Base-by-base conservation (phyloP, 306 rosid genomes). In the Prunus kanzakura region DNA sequence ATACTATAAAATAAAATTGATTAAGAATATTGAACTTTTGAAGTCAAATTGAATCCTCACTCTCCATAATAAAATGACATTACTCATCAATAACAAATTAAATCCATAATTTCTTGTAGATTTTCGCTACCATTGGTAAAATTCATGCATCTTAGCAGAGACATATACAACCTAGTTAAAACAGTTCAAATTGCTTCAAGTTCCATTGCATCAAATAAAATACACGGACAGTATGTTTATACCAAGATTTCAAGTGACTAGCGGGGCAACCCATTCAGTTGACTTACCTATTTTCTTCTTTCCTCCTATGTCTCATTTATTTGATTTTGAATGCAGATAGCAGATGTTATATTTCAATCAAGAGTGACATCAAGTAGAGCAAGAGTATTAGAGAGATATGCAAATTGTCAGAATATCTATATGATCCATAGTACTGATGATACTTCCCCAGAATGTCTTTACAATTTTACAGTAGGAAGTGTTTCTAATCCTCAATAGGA, bases 1-100 rank as follows among this genome's bases (percentile, higher is more conserved):
- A 30, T 46, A 32, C 95, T 89, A 63, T 80, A 29, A 78, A 20
- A 65, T 25, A 8, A 25, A 41, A 4, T 14, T 12, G 30, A 20
- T 41, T 1, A 22, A 10, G 4, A 16, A 30, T 46, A 32, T 3
- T 45, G 47, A 7, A n/a, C 32, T 15, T 80, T 11, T 38, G 22
- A 11, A 46, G 5, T 4, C 27, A 75, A 35, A n/a, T 10, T 7
- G 52, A 22, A 64, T 66, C 50, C 18, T 46, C 5, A 10, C 9
- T 35, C 13, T 78, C 46, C 57, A 51, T 30, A 23, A 12, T 32
- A 47, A 45, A 54, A 54, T 67, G 27, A 30, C 25, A 19, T 50
- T 12, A 20, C n/a, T 46, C 45, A 25, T 25, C 27, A 11, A 15
- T 18, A 22, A 50, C 55, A 46, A 20, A 30, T 25, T n/a, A 61